A percentile compares a stretch with the other conserved stretches of the same genome.
phyloP scores from a whole-genome alignment of 2,329 filamentous ascomycete genomes.

The Sordariomycetes sp. region DNA sequence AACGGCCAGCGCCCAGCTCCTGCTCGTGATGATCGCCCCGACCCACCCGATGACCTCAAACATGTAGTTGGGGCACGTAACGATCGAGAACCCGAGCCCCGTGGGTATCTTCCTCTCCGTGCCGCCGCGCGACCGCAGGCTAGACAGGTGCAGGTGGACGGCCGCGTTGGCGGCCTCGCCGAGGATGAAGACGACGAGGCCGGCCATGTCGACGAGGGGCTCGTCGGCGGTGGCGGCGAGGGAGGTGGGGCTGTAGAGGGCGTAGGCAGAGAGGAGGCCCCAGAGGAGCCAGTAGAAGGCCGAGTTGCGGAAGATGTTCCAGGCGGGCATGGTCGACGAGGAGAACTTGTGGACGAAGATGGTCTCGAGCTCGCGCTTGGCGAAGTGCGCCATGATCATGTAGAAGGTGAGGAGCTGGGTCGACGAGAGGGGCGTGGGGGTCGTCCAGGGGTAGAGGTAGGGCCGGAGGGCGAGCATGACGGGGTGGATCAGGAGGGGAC shows the following conservation, averaged over 20 bases:
- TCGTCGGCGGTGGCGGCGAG: slow-evolving; percentile 42
- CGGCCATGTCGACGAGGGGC: slow-evolving; percentile 46
- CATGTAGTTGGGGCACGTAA: slow-evolving; percentile 96
- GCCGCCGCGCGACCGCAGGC: slow-evolving; percentile 64
- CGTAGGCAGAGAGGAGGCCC: slow-evolving; percentile 70
- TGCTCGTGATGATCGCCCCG: slow-evolving; percentile 66
- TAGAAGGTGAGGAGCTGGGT: slow-evolving; percentile 62
- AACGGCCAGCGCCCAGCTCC: slow-evolving; percentile 63
- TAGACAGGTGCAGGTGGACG: slow-evolving; percentile 66
- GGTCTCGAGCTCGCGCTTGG: slow-evolving; percentile 93
- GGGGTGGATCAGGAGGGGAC: slow-evolving; percentile 78
- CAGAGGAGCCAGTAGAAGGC: slow-evolving; percentile 85
- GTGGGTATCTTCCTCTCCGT: slow-evolving; percentile 79
- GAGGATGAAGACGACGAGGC: slow-evolving; percentile 58
- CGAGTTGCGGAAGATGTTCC: slow-evolving; percentile 91
- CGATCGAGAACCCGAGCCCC: slow-evolving; percentile 71
- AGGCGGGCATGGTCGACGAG: slow-evolving; percentile 79
- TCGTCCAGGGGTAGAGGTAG: slow-evolving; percentile 35
- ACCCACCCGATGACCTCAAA: slow-evolving; percentile 84
- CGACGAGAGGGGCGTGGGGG: slow-evolving; percentile 39
- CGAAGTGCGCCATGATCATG: slow-evolving; percentile 71
- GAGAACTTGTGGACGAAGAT: slow-evolving; percentile 93
- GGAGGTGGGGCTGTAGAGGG: slow-evolving; percentile 68
- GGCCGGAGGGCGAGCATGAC: slow-evolving; percentile 60
- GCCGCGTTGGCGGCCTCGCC: slow-evolving; percentile 71